phyloP scores from a whole-genome alignment of 305 asterid genomes.

The Solanum hybrid region DNA sequence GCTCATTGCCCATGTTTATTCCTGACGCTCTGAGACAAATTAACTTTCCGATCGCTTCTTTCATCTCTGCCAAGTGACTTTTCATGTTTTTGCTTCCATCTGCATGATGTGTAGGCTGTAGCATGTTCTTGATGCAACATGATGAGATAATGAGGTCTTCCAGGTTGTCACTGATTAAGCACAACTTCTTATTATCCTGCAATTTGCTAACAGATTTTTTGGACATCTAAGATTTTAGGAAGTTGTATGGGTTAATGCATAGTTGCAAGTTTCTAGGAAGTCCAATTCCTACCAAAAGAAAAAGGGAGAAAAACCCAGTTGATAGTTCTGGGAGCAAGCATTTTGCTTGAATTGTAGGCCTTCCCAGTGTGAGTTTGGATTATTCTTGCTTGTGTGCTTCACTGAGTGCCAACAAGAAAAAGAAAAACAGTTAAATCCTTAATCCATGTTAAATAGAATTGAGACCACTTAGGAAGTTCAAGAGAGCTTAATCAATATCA shows the following conservation, averaged over 20 bases:
- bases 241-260: neutral
- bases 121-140: neutral
- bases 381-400: neutral
- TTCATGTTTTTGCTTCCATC: neutral
- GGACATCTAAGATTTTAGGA: neutral
- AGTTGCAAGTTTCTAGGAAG: neutral
- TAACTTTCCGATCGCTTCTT: neutral
- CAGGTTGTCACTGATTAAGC: neutral
- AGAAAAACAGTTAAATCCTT: neutral
- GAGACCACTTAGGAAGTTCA: neutral
- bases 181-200: neutral
- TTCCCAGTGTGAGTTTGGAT: neutral
- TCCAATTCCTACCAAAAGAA: neutral
- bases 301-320: neutral
- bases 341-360: neutral
- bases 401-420: neutral
- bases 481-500: neutral
- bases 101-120: slow-evolving; percentile 2
- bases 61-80: neutral
- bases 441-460: neutral
- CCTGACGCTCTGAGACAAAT: neutral
- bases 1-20: neutral
- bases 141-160: neutral
- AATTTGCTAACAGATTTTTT: neutral
- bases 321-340: neutral